Conservation (phyloP, 2,329 filamentous ascomycete species). For the Diaporthe citrichinensis region DNA sequence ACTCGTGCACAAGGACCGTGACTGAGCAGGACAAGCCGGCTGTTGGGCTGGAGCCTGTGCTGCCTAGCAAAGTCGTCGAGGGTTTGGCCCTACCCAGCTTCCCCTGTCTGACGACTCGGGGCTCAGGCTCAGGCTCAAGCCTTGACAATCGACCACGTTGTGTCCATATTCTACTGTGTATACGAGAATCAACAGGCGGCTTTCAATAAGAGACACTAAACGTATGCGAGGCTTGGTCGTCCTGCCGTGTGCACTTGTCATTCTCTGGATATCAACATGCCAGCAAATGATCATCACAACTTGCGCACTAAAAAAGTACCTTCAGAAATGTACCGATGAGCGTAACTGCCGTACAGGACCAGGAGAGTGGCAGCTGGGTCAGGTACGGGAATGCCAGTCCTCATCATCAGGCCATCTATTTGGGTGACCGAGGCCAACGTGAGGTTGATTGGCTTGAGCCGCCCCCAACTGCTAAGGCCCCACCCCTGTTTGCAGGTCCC, state of each 20-base stretch:
- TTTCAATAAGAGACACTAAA: background rate
- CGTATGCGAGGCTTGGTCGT: background rate
- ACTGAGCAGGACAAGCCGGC: background rate
- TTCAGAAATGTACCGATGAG: background rate
- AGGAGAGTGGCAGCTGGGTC: constrained; percentile 1
- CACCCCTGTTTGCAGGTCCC: constrained; percentile 35
- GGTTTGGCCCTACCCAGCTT: constrained; percentile 2
- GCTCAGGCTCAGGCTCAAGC: background rate
- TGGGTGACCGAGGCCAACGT: constrained; percentile 29
- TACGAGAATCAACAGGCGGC: background rate
- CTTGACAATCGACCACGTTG: background rate
- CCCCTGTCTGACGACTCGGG: constrained; percentile 4
- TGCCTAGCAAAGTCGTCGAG: constrained; percentile 1
- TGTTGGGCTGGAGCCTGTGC: background rate
- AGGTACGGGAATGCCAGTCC: constrained; percentile 17
- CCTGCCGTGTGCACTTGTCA: background rate
- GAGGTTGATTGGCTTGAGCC: constrained; percentile 30
- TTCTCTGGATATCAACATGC: background rate
- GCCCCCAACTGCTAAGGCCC: constrained; percentile 19
- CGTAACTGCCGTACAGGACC: constrained; percentile 7
- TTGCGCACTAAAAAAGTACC: background rate
- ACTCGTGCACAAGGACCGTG: background rate
- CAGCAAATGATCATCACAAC: background rate
- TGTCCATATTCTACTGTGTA: background rate
- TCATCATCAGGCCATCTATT: constrained; percentile 34